Base-by-base conservation (phyloP, 805 yeast species). In the Yamadazyma tumulicola region DNA sequence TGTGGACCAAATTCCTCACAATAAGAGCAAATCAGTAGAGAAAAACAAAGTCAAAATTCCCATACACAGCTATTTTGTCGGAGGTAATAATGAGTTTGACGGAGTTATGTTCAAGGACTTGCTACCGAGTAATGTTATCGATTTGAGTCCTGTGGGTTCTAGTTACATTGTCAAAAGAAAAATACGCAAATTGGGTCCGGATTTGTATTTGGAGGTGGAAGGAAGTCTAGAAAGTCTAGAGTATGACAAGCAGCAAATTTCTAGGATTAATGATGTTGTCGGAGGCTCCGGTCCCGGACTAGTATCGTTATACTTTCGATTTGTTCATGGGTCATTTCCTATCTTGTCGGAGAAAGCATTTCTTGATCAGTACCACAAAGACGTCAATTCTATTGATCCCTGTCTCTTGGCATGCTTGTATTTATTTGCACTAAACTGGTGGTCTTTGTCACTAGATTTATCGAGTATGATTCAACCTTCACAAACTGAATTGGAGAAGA, bases 271-370 rank as follows among this genome's bases (percentile, higher is more conserved):
- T 54, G 69, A 75, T 41, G 70, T 85, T 29, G 84, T 89, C 15
- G 82, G 89, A 9, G 96, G 97, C 0, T 85, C 85, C 56, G 97
- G 97, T 2, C 82, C 79, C 41, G 75, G 79, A 7, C 64, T 86
- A 32, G 77, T 86, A 19, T 85, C 85, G 42, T 68, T 86, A 7
- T 87, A 87, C 51, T 88, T 87, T 59, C 74, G 88, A 43, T 75
- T 85, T 15, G 80, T 89, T 23, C 97, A 91, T 51, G 96, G 96
- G 0, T 79, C 85, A 5, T 86, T 85, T 58, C 97, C 97, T 0
- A 81, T 91, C 9, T 59, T 91, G 34, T 96, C 88, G 57, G 89
- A 88, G 51, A 77, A 80, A 47, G 95, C 88, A 4, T 91, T 91
- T 49, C 53, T 89, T 40, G 96, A 91, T 49, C 88, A 88, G 54